Percentiles rank a stretch among this genome's conserved stretches.
These are phyloP conservation scores for Sugiyamaella castrensis DNA, from an alignment of 1,139 yeast species.

Conservation along the genomic window DNA sequence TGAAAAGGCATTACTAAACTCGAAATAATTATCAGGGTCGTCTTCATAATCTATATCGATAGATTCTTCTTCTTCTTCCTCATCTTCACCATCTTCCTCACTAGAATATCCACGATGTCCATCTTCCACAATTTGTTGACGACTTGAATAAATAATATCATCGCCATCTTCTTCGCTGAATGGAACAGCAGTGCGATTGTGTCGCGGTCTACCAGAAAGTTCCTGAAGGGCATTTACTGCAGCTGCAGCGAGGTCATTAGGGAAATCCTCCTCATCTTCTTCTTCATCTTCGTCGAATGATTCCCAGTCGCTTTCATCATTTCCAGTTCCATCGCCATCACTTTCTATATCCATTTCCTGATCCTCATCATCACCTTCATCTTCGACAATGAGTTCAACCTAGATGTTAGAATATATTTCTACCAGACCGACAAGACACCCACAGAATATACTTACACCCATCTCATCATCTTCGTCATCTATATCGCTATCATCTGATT, in stretches of 20 bases:
- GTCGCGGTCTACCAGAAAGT: slow-evolving; percentile 19
- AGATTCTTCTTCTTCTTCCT: slow-evolving; percentile 25
- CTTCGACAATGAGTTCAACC: slow-evolving; percentile 33
- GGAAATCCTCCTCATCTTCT: slow-evolving; percentile 20
- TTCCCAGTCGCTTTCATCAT: slow-evolving; percentile 31
- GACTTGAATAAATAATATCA: slow-evolving; percentile 17
- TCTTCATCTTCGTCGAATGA: slow-evolving; percentile 33
- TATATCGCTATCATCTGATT: slow-evolving; percentile 33
- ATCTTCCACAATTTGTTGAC: slow-evolving; percentile 15
- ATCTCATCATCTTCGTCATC: slow-evolving; percentile 36
- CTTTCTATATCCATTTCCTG: slow-evolving; percentile 40
- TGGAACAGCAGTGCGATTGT: slow-evolving; percentile 5
- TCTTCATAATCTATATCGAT: slow-evolving; percentile 18
- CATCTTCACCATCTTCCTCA: slow-evolving; percentile 26
- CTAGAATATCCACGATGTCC: slow-evolving; percentile 18
- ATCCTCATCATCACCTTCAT: slow-evolving; percentile 34
- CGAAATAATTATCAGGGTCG: slow-evolving; percentile 17
- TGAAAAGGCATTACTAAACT: slow-evolving; percentile 17
- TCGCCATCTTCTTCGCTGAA: slow-evolving; percentile 21
- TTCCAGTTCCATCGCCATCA: slow-evolving; percentile 33
- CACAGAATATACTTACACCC: slow-evolving; percentile 29
- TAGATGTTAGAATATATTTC: slow-evolving; percentile 5
- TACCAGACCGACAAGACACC: background rate
- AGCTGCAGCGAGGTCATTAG: slow-evolving; percentile 21
- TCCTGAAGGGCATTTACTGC: slow-evolving; percentile 25